Evolutionary conservation across 805 yeast species (phyloP).

Genomic region (Lipomyces japonicus): DNA sequence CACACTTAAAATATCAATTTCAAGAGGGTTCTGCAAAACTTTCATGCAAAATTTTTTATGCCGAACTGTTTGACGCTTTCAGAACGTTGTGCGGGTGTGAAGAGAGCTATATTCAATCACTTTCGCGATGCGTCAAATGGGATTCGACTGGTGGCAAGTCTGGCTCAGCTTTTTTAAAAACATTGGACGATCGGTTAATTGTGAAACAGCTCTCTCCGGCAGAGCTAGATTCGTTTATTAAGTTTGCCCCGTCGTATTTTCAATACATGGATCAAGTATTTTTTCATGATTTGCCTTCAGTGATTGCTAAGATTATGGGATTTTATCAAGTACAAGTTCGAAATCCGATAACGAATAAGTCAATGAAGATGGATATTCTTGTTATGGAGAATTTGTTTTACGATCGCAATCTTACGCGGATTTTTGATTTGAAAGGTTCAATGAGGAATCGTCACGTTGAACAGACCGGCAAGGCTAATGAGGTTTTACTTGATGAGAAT

Average conservation of each 20-base stretch:
- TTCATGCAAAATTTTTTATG: slow-evolving; percentile 90
- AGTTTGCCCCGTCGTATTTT: slow-evolving; percentile 94
- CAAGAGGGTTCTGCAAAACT: slow-evolving; percentile 77
- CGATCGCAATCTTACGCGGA: slow-evolving; percentile 72
- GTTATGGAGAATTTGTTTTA: slow-evolving; percentile 96
- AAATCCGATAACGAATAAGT: slow-evolving; percentile 69
- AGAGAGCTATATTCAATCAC: slow-evolving; percentile 75
- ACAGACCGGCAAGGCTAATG: slow-evolving; percentile 93
- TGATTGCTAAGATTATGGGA: slow-evolving; percentile 90
- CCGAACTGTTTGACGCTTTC: slow-evolving; percentile 95
- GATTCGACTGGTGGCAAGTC: slow-evolving; percentile 95
- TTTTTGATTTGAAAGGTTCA: slow-evolving; percentile 94
- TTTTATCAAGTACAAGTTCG: slow-evolving; percentile 89
- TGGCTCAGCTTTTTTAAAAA: slow-evolving; percentile 89
- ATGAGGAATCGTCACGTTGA: slow-evolving; percentile 96
- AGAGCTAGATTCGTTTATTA: slow-evolving; percentile 89
- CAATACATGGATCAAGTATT: slow-evolving; percentile 93
- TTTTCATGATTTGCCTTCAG: slow-evolving; percentile 92
- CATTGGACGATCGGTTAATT: slow-evolving; percentile 83
- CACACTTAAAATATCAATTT: slow-evolving; percentile 88
- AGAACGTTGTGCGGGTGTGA: slow-evolving; percentile 76
- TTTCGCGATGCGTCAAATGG: slow-evolving; percentile 93
- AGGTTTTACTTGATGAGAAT: slow-evolving; percentile 90
- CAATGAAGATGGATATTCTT: slow-evolving; percentile 80
- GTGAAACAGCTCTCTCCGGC: slow-evolving; percentile 83